These are phyloP conservation scores for Phytophthora ohioensis DNA, from an alignment of 352 stramenopile genomes.

Conservation along the genomic window DNA sequence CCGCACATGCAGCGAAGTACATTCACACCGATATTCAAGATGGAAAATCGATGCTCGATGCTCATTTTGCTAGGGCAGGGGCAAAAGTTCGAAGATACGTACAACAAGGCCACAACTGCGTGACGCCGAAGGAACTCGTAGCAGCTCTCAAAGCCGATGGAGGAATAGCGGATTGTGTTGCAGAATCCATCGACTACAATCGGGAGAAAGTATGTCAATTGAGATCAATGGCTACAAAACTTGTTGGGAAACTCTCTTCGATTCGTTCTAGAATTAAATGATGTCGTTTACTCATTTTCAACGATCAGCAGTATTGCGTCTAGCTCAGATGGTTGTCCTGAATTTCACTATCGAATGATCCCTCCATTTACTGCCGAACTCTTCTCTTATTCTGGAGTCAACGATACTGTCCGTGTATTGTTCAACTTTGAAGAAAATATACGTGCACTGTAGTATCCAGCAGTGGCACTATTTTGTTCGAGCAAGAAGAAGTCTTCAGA, in stretches of 20 bases:
- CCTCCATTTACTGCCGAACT: not conserved
- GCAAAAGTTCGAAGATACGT: not conserved
- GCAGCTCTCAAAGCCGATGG: not conserved
- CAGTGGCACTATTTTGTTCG: not conserved
- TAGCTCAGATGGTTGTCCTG: not conserved
- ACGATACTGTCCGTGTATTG: not conserved
- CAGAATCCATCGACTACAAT: slow-evolving; percentile 3
- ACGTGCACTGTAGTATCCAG: not conserved
- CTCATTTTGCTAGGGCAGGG: not conserved
- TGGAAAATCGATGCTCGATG: slow-evolving; percentile 9
- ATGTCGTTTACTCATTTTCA: slow-evolving; percentile 4
- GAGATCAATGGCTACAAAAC: not conserved
- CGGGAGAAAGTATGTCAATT: not conserved
- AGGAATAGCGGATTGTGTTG: not conserved
- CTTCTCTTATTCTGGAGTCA: slow-evolving; percentile 1
- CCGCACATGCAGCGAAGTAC: too few relatives aligned
- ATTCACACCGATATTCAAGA: not conserved
- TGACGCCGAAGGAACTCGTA: not conserved
- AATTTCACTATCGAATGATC: not conserved
- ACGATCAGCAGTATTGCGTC: not conserved
- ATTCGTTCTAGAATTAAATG: not conserved
- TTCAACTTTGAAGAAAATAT: slow-evolving; percentile 3
- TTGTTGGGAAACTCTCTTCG: not conserved
- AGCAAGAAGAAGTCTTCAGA: not conserved
- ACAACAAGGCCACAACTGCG: slow-evolving; percentile 2